Percentiles rank a stretch among this genome's conserved stretches.
Evolutionary conservation across 106 monocot species (phyloP).

Genomic region (Allium fistulosum): DNA sequence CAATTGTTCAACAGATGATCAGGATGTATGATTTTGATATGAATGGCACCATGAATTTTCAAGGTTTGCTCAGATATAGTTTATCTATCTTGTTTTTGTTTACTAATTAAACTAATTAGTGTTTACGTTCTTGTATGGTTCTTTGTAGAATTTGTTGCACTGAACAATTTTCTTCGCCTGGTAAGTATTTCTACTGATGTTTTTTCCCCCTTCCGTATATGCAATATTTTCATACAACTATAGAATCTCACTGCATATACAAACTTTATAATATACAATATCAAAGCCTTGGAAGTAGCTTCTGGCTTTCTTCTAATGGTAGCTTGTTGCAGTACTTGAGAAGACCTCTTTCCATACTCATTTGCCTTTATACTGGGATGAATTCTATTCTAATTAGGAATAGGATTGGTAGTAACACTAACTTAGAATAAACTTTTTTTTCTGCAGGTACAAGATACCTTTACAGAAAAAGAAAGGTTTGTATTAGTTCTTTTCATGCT

Average conservation of each 20-base stretch:
- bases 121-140: background rate
- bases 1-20: constrained; percentile 81
- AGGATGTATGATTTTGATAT: constrained; percentile 83
- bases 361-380: background rate
- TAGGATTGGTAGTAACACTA: background rate
- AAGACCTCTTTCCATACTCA: background rate
- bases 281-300: background rate
- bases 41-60: constrained; percentile 69
- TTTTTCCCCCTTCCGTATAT: background rate
- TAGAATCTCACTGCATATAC: background rate
- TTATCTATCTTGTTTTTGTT: constrained; percentile 4
- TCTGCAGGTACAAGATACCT: constrained; percentile 59
- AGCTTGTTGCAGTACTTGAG: background rate
- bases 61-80: constrained; percentile 22
- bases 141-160: constrained; percentile 68
- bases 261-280: background rate
- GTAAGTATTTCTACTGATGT: constrained; percentile 27
- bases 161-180: constrained; percentile 67
- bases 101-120: background rate
- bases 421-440: background rate
- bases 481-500: constrained; percentile 6
- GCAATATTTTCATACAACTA: background rate
- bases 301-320: background rate
- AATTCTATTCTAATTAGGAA: background rate
- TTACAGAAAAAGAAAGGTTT: constrained; percentile 45